Percentiles rank a stretch among this genome's conserved stretches.
phyloP scores from a whole-genome alignment of 2,329 filamentous ascomycete genomes.

The Colletotrichum acutatum region DNA sequence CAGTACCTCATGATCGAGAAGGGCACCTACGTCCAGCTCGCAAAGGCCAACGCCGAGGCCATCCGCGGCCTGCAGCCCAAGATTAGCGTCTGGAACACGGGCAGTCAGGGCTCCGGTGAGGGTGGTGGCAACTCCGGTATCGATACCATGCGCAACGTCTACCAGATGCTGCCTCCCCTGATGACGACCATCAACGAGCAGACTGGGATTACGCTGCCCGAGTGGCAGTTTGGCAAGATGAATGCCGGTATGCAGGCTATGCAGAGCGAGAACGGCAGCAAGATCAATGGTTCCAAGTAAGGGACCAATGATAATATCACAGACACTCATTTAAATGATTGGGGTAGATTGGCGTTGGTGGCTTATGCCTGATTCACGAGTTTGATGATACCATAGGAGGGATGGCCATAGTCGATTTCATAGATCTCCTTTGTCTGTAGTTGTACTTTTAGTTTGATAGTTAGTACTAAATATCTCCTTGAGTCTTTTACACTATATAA shows the following conservation, averaged over 20 bases:
- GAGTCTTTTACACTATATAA: no score
- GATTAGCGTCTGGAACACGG: constrained; percentile 92
- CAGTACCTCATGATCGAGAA: constrained; percentile 91
- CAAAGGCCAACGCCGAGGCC: constrained; percentile 80
- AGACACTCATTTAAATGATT: not conserved
- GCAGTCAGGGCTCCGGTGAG: constrained; percentile 56
- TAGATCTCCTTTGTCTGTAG: constrained; percentile 26
- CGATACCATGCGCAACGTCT: constrained; percentile 81
- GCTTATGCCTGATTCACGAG: constrained; percentile 3
- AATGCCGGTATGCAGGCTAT: constrained; percentile 49
- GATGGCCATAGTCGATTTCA: not conserved
- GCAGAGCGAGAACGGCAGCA: constrained; percentile 22
- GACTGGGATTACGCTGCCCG: constrained; percentile 83
- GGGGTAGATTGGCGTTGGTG: constrained; percentile 15
- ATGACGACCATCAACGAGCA: constrained; percentile 90
- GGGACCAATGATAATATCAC: not conserved
- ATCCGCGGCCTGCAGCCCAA: constrained; percentile 85
- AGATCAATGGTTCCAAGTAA: constrained; percentile 19
- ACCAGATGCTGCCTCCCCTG: constrained; percentile 85
- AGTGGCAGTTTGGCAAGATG: constrained; percentile 74
- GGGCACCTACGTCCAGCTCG: constrained; percentile 80
- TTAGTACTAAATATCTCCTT: not conserved
- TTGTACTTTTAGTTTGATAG: not conserved
- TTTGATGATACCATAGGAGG: constrained; percentile 27
- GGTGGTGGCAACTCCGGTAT: constrained; percentile 53